These are phyloP conservation scores for Saururus chinensis DNA, from an alignment of 164 flowering plant species.

Conservation along the genomic window DNA sequence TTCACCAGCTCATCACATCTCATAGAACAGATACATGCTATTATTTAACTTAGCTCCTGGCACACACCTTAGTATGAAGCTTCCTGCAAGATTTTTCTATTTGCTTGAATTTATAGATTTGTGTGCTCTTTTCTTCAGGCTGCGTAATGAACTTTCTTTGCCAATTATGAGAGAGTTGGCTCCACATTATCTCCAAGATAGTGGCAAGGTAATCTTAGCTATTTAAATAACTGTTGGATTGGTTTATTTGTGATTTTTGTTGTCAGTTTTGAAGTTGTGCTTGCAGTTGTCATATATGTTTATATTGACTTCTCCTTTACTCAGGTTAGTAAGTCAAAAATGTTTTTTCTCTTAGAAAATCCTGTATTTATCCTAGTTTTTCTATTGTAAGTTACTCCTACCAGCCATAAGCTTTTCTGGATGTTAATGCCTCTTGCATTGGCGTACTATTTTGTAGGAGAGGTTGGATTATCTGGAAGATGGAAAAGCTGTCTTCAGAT, in stretches of 20 bases:
- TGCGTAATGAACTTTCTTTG: constrained; percentile 76
- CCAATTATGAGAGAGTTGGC: constrained; percentile 87
- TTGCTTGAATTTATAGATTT: not conserved
- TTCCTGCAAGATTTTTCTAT: not conserved
- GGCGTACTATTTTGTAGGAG: constrained; percentile 38
- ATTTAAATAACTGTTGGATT: not conserved
- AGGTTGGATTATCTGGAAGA: constrained; percentile 93
- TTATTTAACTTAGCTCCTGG: not conserved
- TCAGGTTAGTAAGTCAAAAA: not conserved
- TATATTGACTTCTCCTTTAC: not conserved
- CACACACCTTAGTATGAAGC: not conserved
- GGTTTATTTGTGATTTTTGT: constrained; percentile 1
- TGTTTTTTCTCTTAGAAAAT: not conserved
- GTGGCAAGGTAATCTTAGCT: constrained; percentile 40
- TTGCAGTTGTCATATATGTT: not conserved
- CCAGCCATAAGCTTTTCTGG: not conserved
- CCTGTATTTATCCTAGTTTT: not conserved
- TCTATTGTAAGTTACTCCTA: not conserved
- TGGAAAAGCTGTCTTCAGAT: constrained; percentile 66
- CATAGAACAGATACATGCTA: no score
- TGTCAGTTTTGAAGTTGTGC: not conserved
- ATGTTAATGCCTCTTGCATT: not conserved
- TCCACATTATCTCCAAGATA: constrained; percentile 93
- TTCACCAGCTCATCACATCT: no score
- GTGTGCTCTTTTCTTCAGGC: constrained; percentile 34